Evolutionary conservation across 2,329 filamentous ascomycete genomes (phyloP).

Genomic region (Aspergillus udagawae): DNA sequence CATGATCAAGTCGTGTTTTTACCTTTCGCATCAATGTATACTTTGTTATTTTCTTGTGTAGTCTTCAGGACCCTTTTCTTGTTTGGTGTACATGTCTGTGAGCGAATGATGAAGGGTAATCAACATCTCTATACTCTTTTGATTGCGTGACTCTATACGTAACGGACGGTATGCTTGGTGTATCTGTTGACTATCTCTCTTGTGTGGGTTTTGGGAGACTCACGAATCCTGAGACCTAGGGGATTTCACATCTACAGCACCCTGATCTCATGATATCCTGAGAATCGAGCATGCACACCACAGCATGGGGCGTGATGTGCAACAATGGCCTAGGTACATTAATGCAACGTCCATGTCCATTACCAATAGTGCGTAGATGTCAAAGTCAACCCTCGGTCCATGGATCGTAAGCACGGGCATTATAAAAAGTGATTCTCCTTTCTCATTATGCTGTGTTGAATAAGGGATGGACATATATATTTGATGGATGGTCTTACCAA

Average conservation of each 20-base stretch:
- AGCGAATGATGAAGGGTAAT: neutral
- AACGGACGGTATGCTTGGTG: neutral
- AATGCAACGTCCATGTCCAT: too few relatives aligned
- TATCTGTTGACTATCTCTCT: neutral
- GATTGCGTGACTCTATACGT: neutral
- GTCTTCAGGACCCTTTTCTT: neutral
- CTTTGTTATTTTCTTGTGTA: constrained; percentile 1
- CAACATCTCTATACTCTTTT: neutral
- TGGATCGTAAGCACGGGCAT: too few relatives aligned
- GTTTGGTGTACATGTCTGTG: neutral
- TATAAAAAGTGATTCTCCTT: too few relatives aligned
- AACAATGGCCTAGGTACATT: too few relatives aligned
- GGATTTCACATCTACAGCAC: neutral
- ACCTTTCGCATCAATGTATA: constrained; percentile 10
- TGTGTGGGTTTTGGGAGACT: neutral
- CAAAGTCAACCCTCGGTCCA: too few relatives aligned
- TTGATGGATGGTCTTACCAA: too few relatives aligned
- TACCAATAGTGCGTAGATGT: too few relatives aligned
- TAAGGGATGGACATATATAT: too few relatives aligned
- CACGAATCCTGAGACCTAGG: neutral
- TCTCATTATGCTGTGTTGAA: too few relatives aligned
- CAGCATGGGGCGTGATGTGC: too few relatives aligned
- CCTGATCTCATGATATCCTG: neutral
- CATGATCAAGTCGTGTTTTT: constrained; percentile 8
- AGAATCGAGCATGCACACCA: neutral